phyloP scores from a whole-genome alignment of 345 rosid species.

The Eutrema heterophyllum region DNA sequence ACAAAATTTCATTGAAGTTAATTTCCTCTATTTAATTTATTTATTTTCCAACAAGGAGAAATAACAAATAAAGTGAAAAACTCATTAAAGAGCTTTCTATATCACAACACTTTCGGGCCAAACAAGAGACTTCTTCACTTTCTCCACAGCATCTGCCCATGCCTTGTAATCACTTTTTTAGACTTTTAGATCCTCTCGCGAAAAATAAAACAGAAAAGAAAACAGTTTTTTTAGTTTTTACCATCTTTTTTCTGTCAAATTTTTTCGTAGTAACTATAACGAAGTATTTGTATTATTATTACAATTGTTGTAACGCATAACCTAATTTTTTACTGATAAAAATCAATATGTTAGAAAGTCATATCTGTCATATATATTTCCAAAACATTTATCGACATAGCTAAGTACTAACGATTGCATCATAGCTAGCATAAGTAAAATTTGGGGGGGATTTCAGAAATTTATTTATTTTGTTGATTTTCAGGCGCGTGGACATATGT shows the following conservation, averaged over 20 bases:
- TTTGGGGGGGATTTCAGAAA: neutral
- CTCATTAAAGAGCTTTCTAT: constrained; percentile 26
- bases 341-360: neutral
- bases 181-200: constrained; percentile 14
- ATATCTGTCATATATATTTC: neutral
- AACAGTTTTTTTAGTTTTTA: neutral
- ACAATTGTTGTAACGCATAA: neutral
- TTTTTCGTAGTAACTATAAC: neutral
- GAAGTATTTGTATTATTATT: neutral
- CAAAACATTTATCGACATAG: neutral
- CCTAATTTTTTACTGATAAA: too few relatives aligned
- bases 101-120: constrained; percentile 28
- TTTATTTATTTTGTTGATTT: neutral
- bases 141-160: constrained; percentile 31
- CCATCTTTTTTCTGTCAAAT: neutral
- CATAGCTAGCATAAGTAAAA: neutral
- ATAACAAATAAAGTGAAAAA: constrained; percentile 2
- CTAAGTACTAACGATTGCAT: neutral
- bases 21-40: neutral
- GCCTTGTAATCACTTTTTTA: constrained; percentile 28
- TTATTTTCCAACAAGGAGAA: neutral
- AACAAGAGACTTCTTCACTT: constrained; percentile 29
- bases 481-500: neutral
- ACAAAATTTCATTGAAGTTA: neutral
- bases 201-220: neutral